phyloP scores from a whole-genome alignment of 306 rosid species.

The Casuarina glauca region DNA sequence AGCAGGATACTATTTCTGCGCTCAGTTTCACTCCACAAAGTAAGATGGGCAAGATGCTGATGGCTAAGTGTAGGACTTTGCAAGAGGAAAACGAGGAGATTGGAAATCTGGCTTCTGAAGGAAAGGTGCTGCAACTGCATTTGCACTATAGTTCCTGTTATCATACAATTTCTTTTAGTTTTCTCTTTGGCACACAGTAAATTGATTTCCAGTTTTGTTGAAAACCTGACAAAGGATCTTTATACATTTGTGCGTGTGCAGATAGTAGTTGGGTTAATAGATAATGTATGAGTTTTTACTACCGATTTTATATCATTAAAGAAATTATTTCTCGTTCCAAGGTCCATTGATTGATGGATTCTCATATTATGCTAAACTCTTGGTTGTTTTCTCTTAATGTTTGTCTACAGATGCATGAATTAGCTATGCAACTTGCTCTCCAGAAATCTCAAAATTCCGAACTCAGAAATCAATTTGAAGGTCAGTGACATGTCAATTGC shows the following conservation, averaged over 20 bases:
- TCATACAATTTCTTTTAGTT: background rate
- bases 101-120: slow-evolving; percentile 96
- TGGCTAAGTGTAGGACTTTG: slow-evolving; percentile 94
- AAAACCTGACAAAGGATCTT: background rate
- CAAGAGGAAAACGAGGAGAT: slow-evolving; percentile 99
- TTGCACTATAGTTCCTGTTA: slow-evolving; percentile 15
- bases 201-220: background rate
- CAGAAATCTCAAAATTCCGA: slow-evolving; percentile 81
- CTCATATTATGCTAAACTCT: slow-evolving; percentile 11
- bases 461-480: slow-evolving; percentile 82
- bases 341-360: background rate
- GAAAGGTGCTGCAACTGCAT: slow-evolving; percentile 56
- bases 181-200: background rate
- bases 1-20: slow-evolving; percentile 84
- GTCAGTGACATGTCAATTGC: slow-evolving; percentile 34
- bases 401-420: slow-evolving; percentile 75
- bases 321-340: background rate
- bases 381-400: background rate
- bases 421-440: slow-evolving; percentile 74
- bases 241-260: background rate
- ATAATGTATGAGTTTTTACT: background rate
- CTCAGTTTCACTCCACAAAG: slow-evolving; percentile 85
- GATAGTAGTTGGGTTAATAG: background rate
- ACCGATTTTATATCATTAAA: background rate
- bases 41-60: slow-evolving; percentile 93